Percentiles rank a stretch among this genome's conserved stretches.
Conservation (phyloP, 495 filamentous ascomycete genomes). For the Annulohypoxylon maeteangense region DNA sequence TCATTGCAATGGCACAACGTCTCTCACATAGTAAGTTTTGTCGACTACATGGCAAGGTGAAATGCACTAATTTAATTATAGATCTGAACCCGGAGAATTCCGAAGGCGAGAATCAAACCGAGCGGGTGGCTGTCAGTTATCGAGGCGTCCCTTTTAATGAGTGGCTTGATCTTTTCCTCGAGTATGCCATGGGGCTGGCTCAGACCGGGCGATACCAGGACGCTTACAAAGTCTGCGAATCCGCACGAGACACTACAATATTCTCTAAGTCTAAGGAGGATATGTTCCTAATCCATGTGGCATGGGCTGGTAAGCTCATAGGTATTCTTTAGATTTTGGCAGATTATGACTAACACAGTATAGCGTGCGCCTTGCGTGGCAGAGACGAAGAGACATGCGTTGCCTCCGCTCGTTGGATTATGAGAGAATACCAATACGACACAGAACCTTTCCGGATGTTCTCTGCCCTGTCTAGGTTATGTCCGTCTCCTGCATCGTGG, state of each 20-base stretch:
- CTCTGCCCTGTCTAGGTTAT: slow-evolving; percentile 73
- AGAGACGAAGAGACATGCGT: slow-evolving; percentile 82
- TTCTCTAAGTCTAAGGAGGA: slow-evolving; percentile 75
- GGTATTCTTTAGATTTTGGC: not conserved
- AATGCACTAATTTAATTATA: slow-evolving; percentile 32
- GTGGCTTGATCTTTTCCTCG: slow-evolving; percentile 92
- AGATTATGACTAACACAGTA: slow-evolving; percentile 31
- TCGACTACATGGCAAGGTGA: not conserved
- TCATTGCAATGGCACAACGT: slow-evolving; percentile 77
- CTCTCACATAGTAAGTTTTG: slow-evolving; percentile 60
- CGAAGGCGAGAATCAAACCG: slow-evolving; percentile 29
- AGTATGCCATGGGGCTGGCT: slow-evolving; percentile 81
- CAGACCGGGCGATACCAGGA: slow-evolving; percentile 65
- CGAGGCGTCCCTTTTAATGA: slow-evolving; percentile 79
- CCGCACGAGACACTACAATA: slow-evolving; percentile 77
- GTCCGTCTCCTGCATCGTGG: slow-evolving; percentile 66
- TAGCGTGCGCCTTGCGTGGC: slow-evolving; percentile 81
- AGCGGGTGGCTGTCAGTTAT: slow-evolving; percentile 59
- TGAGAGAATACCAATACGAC: slow-evolving; percentile 84
- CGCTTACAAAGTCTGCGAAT: slow-evolving; percentile 79
- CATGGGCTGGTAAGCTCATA: slow-evolving; percentile 78
- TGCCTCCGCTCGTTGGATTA: slow-evolving; percentile 79
- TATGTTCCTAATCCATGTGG: slow-evolving; percentile 79
- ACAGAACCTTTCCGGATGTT: slow-evolving; percentile 88
- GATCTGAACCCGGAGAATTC: slow-evolving; percentile 38